These are phyloP conservation scores for Pseudotsuga menziesii DNA, from an alignment of 75 land plant genomes.

Conservation along the genomic window DNA sequence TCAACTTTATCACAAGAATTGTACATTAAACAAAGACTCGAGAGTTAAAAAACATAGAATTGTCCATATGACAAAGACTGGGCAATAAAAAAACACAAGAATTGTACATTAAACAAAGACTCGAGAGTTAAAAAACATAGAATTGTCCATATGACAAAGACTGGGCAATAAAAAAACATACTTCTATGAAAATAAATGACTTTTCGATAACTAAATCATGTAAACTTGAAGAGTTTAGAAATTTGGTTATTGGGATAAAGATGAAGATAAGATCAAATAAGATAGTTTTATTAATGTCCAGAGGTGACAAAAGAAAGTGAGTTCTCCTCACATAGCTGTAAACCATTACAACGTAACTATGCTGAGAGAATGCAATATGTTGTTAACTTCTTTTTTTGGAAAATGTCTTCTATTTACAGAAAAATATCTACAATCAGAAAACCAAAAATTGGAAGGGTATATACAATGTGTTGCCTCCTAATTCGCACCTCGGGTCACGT, in stretches of 20 bases:
- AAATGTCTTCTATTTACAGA: too few species aligned
- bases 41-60: neutral
- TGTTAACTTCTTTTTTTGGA: neutral
- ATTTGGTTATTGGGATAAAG: neutral
- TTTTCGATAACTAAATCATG: too few species aligned
- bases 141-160: neutral
- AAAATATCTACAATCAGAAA: too few species aligned
- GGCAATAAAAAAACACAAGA: too few species aligned
- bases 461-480: too few species aligned
- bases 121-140: neutral
- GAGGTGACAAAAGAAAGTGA: neutral
- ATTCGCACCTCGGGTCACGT: too few species aligned
- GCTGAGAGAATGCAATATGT: neutral
- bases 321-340: neutral
- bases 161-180: too few species aligned
- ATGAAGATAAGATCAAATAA: too few species aligned
- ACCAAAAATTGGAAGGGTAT: too few species aligned
- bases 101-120: neutral
- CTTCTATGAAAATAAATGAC: too few species aligned
- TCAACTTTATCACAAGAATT: slow-evolving; percentile 10
- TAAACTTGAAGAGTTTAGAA: too few species aligned
- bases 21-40: neutral
- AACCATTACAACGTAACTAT: neutral
- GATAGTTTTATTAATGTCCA: too few species aligned
- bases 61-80: neutral